Conservation (phyloP, 495 filamentous ascomycete genomes). For the Penicillium tannophilum region DNA sequence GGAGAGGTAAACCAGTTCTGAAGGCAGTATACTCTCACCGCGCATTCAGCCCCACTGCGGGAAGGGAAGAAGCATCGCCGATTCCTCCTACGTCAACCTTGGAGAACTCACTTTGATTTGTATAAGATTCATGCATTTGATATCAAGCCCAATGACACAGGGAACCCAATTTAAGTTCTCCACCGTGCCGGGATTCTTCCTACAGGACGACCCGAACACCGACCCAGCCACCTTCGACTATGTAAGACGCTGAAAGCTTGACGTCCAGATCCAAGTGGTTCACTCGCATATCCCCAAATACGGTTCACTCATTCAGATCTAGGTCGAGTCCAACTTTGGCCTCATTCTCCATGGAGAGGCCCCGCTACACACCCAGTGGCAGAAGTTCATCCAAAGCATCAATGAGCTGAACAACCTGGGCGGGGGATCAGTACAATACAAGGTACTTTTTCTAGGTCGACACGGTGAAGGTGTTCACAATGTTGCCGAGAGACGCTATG, state of each 20-base stretch:
- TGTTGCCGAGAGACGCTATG: slow-evolving; percentile 64
- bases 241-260: slow-evolving; percentile 38
- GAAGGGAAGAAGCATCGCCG: neutral
- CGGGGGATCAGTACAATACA: slow-evolving; percentile 52
- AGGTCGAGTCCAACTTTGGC: slow-evolving; percentile 63
- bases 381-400: slow-evolving; percentile 60
- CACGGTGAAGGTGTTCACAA: slow-evolving; percentile 78
- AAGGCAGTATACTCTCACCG: slow-evolving; percentile 2
- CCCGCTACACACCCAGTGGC: slow-evolving; percentile 60
- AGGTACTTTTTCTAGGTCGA: slow-evolving; percentile 69
- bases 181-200: slow-evolving; percentile 68
- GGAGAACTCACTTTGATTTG: neutral
- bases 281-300: neutral
- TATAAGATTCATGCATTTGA: neutral
- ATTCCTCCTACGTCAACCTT: neutral
- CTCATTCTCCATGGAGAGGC: slow-evolving; percentile 59
- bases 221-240: slow-evolving; percentile 69
- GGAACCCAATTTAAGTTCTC: slow-evolving; percentile 28
- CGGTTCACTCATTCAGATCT: slow-evolving; percentile 4
- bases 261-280: neutral
- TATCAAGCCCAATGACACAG: neutral
- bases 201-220: slow-evolving; percentile 69
- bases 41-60: slow-evolving; percentile 1
- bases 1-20: neutral
- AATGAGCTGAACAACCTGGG: slow-evolving; percentile 52